These are phyloP conservation scores for Hyaloscypha hepaticicola DNA, from an alignment of 495 filamentous ascomycete species.

Conservation along the genomic window DNA sequence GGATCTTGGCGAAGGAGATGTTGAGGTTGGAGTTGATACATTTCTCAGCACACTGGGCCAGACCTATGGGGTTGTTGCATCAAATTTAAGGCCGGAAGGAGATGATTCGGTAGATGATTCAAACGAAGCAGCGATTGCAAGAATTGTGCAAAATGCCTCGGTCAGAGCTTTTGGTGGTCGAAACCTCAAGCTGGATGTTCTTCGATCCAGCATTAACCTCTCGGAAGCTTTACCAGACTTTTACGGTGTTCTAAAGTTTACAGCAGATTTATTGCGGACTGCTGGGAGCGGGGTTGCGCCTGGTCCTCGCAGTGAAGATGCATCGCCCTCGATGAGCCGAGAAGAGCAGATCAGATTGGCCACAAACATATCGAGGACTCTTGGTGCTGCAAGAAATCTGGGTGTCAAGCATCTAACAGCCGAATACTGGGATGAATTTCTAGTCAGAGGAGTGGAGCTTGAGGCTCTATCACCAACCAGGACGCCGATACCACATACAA, in stretches of 20 bases:
- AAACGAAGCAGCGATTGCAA: conserved; percentile 48
- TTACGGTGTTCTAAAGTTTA: conserved; percentile 80
- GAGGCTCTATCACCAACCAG: conserved; percentile 45
- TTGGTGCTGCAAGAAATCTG: conserved; percentile 69
- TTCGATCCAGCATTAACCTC: conserved; percentile 81
- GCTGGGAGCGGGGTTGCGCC: conserved; percentile 77
- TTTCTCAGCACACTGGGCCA: conserved; percentile 49
- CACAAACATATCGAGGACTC: conserved; percentile 81
- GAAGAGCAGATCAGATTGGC: conserved; percentile 84
- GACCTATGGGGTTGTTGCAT: conserved; percentile 49
- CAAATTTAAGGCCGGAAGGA: conserved; percentile 27
- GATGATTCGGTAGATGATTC: conserved; percentile 37
- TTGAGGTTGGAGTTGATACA: conserved; percentile 66
- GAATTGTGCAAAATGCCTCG: conserved; percentile 51
- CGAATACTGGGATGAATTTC: conserved; percentile 95
- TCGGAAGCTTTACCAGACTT: conserved; percentile 94
- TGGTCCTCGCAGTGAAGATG: conserved; percentile 58
- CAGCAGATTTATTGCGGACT: conserved; percentile 75
- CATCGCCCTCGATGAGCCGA: conserved; percentile 61
- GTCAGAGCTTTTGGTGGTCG: conserved; percentile 61
- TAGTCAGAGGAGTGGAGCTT: conserved; percentile 78
- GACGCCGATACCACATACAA: conserved; percentile 69
- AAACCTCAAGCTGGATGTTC: conserved; percentile 77
- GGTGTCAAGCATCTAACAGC: conserved; percentile 68
- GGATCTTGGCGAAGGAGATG: conserved; percentile 71